These are phyloP conservation scores for Rhytidiadelphus loreus DNA, from an alignment of 225 moss, liverwort and hornwort genomes.

Conservation along the genomic window DNA sequence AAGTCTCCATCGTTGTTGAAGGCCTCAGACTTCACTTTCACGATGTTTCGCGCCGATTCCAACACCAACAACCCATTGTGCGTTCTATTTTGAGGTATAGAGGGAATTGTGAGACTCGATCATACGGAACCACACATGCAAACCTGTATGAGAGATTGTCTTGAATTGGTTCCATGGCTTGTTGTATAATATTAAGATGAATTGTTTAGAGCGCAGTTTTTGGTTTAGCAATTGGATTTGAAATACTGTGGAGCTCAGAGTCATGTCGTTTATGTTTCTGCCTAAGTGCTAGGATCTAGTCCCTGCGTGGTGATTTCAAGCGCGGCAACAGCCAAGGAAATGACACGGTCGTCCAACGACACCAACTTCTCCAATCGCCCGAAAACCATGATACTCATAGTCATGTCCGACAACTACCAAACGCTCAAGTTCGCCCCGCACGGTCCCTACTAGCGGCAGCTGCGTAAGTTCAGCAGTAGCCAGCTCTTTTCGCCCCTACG, in stretches of 20 bases:
- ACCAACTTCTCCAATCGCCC: not conserved
- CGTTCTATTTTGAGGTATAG: not conserved
- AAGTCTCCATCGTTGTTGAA: too few relatives aligned
- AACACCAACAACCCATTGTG: too few relatives aligned
- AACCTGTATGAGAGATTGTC: not conserved
- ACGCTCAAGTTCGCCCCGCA: not conserved
- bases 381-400: not conserved
- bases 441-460: not conserved
- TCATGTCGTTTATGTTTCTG: not conserved
- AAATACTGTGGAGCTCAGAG: not conserved
- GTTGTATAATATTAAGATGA: not conserved
- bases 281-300: not conserved
- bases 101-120: not conserved
- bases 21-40: too few relatives aligned
- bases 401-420: not conserved
- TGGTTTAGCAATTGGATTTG: not conserved
- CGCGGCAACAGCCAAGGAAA: not conserved
- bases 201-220: not conserved
- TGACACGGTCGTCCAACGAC: not conserved
- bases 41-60: too few relatives aligned
- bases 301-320: not conserved
- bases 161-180: not conserved
- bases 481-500: not conserved
- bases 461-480: not conserved
- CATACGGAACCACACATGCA: not conserved